Percentiles rank a stretch among this genome's conserved stretches.
Conservation (phyloP, 1,284 basidiomycete genomes). For the Mycena citricolor region DNA sequence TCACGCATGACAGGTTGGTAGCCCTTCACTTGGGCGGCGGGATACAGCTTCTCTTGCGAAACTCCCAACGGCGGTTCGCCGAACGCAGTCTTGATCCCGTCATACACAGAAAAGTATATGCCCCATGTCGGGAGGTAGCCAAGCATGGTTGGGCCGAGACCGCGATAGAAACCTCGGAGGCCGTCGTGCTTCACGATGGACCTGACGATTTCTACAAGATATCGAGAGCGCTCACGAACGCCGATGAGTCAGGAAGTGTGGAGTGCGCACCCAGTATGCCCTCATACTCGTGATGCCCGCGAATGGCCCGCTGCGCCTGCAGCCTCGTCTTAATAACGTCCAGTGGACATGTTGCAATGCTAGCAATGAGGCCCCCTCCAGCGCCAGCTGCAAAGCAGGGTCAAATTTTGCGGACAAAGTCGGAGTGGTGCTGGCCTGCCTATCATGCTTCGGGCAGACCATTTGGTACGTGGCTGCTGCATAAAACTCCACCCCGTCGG, state of each 20-base stretch:
- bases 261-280: conserved; percentile 68
- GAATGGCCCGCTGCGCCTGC: conserved; percentile 81
- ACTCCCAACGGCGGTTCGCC: conserved; percentile 60
- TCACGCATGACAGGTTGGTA: conserved; percentile 76
- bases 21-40: conserved; percentile 79
- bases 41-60: conserved; percentile 56
- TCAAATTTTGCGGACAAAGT: conserved; percentile 11
- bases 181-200: conserved; percentile 76
- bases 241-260: conserved; percentile 5
- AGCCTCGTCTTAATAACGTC: conserved; percentile 98
- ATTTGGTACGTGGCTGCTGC: conserved; percentile 55
- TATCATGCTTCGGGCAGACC: conserved; percentile 77
- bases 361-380: conserved; percentile 86
- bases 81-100: conserved; percentile 83
- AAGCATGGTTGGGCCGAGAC: conserved; percentile 91
- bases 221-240: too few relatives aligned
- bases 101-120: conserved; percentile 97
- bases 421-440: conserved; percentile 35
- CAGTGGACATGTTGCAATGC: conserved; percentile 93
- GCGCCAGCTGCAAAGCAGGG: conserved; percentile 62
- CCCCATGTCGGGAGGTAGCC: conserved; percentile 98
- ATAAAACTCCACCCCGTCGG: conserved; percentile 65
- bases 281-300: conserved; percentile 69
- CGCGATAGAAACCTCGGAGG: conserved; percentile 86
- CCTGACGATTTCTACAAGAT: conserved; percentile 63